phyloP scores from a whole-genome alignment of 2,329 filamentous ascomycete species.

The Cladophialophora yegresii region DNA sequence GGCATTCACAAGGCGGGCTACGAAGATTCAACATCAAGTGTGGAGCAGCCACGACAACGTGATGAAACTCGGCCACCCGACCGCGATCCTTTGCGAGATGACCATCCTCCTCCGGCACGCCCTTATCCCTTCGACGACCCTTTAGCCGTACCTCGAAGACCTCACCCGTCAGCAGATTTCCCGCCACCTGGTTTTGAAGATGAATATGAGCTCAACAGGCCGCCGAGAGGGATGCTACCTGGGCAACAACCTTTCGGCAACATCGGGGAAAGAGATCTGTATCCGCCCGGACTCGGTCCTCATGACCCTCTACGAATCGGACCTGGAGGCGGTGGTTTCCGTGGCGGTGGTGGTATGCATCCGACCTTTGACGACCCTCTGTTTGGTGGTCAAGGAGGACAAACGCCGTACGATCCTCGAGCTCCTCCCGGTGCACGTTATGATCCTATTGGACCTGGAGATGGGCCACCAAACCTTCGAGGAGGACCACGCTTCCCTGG shows the following conservation, averaged over 20 bases:
- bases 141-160: slow-evolving; percentile 62
- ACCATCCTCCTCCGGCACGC: slow-evolving; percentile 61
- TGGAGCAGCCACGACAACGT: slow-evolving; percentile 44
- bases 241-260: slow-evolving; percentile 48
- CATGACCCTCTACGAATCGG: slow-evolving; percentile 77
- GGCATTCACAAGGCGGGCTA: slow-evolving; percentile 76
- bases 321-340: slow-evolving; percentile 57
- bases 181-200: slow-evolving; percentile 91
- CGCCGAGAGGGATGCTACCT: slow-evolving; percentile 54
- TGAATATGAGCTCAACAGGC: slow-evolving; percentile 78
- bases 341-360: slow-evolving; percentile 81
- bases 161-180: slow-evolving; percentile 71
- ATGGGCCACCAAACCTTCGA: slow-evolving; percentile 54
- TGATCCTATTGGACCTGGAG: slow-evolving; percentile 79
- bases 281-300: slow-evolving; percentile 82
- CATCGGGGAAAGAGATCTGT: slow-evolving; percentile 82
- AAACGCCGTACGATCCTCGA: slow-evolving; percentile 64
- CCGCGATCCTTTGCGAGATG: slow-evolving; percentile 55
- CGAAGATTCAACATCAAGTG: slow-evolving; percentile 55
- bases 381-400: slow-evolving; percentile 64
- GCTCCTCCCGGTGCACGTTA: slow-evolving; percentile 87
- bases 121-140: slow-evolving; percentile 70
- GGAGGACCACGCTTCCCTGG: slow-evolving; percentile 51
- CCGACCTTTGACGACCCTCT: slow-evolving; percentile 91
- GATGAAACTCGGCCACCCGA: slow-evolving; percentile 47